Conservation (phyloP, 345 rosid species). For the Eucalyptus sp. region DNA sequence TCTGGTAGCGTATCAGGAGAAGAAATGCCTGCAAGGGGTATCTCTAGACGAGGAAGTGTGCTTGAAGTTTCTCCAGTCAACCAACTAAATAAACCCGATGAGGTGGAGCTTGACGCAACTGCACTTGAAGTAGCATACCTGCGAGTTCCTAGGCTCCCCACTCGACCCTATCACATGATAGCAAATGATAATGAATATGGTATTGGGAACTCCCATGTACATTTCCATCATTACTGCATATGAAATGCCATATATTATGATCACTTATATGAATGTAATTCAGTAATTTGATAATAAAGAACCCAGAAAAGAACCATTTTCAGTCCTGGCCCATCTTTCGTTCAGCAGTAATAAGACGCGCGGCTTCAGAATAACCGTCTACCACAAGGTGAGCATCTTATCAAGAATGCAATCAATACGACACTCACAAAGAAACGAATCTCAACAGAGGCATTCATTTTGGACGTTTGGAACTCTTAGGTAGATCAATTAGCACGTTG, state of each 20-base stretch:
- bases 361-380: not conserved
- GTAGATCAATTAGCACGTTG: not conserved
- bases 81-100: slow-evolving; percentile 54
- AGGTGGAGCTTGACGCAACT: slow-evolving; percentile 21
- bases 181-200: not conserved
- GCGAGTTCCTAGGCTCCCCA: slow-evolving; percentile 18
- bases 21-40: slow-evolving; percentile 45
- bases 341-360: not conserved
- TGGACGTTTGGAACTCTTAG: not conserved
- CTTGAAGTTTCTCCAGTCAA: slow-evolving; percentile 36
- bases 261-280: not conserved
- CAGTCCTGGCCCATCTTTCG: not conserved
- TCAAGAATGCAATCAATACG: not conserved
- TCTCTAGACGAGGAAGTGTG: slow-evolving; percentile 40
- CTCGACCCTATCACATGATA: slow-evolving; percentile 25
- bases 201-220: not conserved
- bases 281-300: not conserved
- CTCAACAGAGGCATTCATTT: not conserved
- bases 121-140: slow-evolving; percentile 53
- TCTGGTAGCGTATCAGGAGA: slow-evolving; percentile 55
- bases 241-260: not conserved
- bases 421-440: not conserved
- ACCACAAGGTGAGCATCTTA: not conserved
- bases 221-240: not conserved
- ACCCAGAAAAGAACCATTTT: not conserved